phyloP scores from a whole-genome alignment of 345 rosid species.

The Garcia nutans region DNA sequence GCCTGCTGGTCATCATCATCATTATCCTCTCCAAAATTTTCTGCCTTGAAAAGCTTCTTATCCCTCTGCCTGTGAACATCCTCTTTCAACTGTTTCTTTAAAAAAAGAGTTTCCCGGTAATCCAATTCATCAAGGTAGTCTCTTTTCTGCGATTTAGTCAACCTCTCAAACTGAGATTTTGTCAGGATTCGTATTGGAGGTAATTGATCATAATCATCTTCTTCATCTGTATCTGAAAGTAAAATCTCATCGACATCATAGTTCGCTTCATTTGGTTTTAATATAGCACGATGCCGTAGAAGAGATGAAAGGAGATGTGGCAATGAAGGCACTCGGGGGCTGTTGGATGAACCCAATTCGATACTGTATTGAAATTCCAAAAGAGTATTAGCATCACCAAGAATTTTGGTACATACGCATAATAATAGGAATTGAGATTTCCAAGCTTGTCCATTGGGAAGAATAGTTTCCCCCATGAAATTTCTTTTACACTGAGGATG shows the following conservation, averaged over 20 bases:
- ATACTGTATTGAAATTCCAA: constrained; percentile 63
- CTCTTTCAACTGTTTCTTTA: constrained; percentile 84
- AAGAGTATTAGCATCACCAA: constrained; percentile 64
- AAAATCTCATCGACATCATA: constrained; percentile 50
- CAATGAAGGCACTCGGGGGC: constrained; percentile 63
- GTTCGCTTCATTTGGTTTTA: constrained; percentile 49
- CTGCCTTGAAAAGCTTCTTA: constrained; percentile 44
- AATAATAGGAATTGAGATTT: constrained; percentile 66
- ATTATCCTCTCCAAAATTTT: constrained; percentile 25
- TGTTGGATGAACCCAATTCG: constrained; percentile 55
- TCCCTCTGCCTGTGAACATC: constrained; percentile 49
- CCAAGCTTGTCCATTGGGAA: constrained; percentile 88
- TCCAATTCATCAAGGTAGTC: constrained; percentile 89
- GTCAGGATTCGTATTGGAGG: constrained; percentile 80
- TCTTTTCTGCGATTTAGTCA: constrained; percentile 65
- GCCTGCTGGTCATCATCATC: constrained; percentile 34
- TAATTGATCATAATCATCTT: constrained; percentile 81
- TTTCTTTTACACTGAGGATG: constrained; percentile 71
- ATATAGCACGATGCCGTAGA: constrained; percentile 53
- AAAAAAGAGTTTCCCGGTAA: constrained; percentile 74
- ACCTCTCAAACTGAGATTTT: constrained; percentile 67
- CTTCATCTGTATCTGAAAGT: constrained; percentile 54
- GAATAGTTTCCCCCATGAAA: constrained; percentile 61
- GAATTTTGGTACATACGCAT: constrained; percentile 71
- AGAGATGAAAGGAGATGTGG: constrained; percentile 87